A percentile compares a stretch with the other conserved stretches of the same genome.
Evolutionary conservation across 345 rosid species (phyloP).

Genomic region (Noccaea bulbosa): DNA sequence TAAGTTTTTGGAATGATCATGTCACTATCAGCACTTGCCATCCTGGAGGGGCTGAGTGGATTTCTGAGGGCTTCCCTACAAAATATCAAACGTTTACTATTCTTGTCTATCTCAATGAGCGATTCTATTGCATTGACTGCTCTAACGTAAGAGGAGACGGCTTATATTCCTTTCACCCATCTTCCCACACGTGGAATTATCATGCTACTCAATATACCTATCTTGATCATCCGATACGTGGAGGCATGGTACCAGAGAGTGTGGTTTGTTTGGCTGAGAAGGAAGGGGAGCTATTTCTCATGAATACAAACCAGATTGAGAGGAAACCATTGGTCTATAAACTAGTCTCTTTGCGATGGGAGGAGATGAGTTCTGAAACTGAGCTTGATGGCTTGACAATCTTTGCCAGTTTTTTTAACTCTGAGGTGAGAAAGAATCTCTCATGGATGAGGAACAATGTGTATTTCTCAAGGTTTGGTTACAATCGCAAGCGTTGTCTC

Average conservation of each 20-base stretch:
- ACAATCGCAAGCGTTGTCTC: not conserved
- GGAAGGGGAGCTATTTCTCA: not conserved
- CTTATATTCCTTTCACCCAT: not conserved
- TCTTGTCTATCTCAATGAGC: constrained; percentile 3
- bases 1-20: not conserved
- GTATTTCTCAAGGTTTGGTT: not conserved
- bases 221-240: not conserved
- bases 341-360: not conserved
- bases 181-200: not conserved
- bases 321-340: not conserved
- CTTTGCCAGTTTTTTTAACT: not conserved
- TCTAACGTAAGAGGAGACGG: not conserved
- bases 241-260: not conserved
- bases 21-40: not conserved
- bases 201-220: not conserved
- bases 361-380: not conserved
- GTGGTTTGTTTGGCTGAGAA: not conserved
- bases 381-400: constrained; percentile 10
- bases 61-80: not conserved
- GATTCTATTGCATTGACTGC: not conserved
- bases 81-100: not conserved
- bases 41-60: not conserved
- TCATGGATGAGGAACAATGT: constrained; percentile 13
- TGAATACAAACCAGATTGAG: not conserved
- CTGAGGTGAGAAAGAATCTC: not conserved